Base-by-base conservation (phyloP, 768 basidiomycete genomes). In the Tricholoma hemisulphureum region DNA sequence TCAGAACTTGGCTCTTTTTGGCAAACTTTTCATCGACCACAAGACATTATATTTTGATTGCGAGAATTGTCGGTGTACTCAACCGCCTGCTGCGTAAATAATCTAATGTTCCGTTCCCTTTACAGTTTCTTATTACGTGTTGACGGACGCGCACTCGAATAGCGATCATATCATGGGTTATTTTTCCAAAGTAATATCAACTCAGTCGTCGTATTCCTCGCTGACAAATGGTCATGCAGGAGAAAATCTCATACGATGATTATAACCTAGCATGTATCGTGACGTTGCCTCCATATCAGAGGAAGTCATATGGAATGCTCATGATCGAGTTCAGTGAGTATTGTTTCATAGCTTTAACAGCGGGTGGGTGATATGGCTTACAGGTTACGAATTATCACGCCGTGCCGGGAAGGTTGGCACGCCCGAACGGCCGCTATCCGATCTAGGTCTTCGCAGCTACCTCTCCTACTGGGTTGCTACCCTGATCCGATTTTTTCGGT, bases 221-320 rank as follows among this genome's bases (percentile, higher is more conserved):
- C 28, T 58, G 13, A 28, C 6, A 2, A 3, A 26, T 16, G 2
- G 6, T 43, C 6, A n/a, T n/a, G n/a, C 54, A 95, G 92, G 97
- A 99, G 75, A 98, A 98, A 69, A 70, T 89, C 29, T 96, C 95
- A 1, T 96, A 94, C 61, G 97, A 99, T 64, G 92, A 96, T 64
- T 97, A 95, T 75, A 99, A 99, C 67, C 82, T 99, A 8, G 96
- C 96, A 3, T 95, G 93, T 71, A 99, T 99, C 65, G 87, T 98
- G 63, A 92, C 91, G 6, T 83, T 99, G 39, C 97, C 97, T 2
- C 97, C 95, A 16, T 93, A 88, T 66, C 96, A 98, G 66, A 81
- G 86, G 57, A 83, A 87, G 64, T 91, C 94, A 6, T 97, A 89
- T 65, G 97, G 96, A 2, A 93, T 92, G 81, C 86, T 98, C 23